Conservation (phyloP, 2,329 filamentous ascomycete species). For the Epicoccum nigrum region DNA sequence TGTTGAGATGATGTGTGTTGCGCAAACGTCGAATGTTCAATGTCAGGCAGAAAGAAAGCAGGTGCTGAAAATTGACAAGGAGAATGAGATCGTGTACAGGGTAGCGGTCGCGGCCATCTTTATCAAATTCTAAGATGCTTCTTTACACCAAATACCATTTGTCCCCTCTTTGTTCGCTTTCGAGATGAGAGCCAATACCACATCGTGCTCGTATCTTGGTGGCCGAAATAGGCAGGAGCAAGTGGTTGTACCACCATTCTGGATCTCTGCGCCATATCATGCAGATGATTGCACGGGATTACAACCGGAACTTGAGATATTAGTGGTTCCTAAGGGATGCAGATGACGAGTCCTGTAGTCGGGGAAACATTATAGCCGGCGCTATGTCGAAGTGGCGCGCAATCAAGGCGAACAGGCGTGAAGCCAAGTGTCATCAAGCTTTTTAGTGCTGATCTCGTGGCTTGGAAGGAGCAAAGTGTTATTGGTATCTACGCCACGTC, state of each 20-base stretch:
- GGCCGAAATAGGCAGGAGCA: neutral
- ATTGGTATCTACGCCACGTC: too few species aligned
- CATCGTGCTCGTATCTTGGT: neutral
- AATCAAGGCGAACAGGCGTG: neutral
- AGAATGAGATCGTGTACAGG: neutral
- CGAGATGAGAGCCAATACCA: neutral
- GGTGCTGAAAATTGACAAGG: neutral
- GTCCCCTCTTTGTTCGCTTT: neutral
- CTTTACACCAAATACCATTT: neutral
- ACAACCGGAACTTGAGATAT: neutral
- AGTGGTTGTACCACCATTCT: neutral
- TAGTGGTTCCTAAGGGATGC: neutral
- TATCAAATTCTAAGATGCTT: neutral
- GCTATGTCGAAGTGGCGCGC: neutral
- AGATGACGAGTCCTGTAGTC: neutral
- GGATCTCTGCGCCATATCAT: neutral
- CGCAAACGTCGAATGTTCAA: neutral
- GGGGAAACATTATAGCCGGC: neutral
- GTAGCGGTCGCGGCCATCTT: neutral
- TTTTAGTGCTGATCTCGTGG: neutral
- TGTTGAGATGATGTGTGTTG: neutral
- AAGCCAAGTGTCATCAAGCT: neutral
- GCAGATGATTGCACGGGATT: neutral
- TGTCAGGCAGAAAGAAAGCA: neutral
- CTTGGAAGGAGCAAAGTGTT: too few species aligned